Evolutionary conservation across 1,139 yeast species (phyloP), one percentile per base, ranked within the genome.

Genomic region (Meyerozyma carpophila): DNA sequence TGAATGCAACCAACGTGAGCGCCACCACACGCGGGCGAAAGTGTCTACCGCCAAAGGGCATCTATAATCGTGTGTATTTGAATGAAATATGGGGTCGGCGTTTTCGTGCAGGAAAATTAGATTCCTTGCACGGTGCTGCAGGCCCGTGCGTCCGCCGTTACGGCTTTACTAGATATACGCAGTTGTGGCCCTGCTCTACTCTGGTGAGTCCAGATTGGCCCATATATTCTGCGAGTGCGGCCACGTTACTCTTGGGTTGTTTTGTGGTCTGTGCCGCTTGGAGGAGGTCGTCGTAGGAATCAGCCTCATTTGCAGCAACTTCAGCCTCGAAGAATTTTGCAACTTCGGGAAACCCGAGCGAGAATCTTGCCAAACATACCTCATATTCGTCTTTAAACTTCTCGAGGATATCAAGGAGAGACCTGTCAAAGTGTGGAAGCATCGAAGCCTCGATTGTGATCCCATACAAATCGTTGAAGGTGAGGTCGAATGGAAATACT

Each of bases 391-490:
- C 48, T 4, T 38, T 44, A 25, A 26, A 13, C 7, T 44, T 41
- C 18, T 58, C 60, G 8, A 68, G 47, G 27, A 54, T 28, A 2
- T 55, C 45, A 6, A 66, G 44, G n/a, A 68, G 53, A 21, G 50
- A 50, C 1, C 42, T 32, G 47, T 66, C 70, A 42, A 60, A 51
- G 9, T 50, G 45, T 8, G 48, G 44, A 3, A 62, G 40, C 13
- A 61, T 53, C 3, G 60, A 55, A 5, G 51, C 47, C 46, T 67
- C 73, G 3, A 70, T 58, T 4, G 72, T 61, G n/a, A 71, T 51
- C 20, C 70, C 41, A 42, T 52, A 54, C 38, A 55, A 60, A 20
- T 55, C 58, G 29, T 59, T 54, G 49, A 57, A 70, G n/a, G 46
- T 45, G 10, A 70, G 41, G 41, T 69, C 73, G 45, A 54, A 68